phyloP scores from a whole-genome alignment of 805 yeast species.

The Candida loeiensis region DNA sequence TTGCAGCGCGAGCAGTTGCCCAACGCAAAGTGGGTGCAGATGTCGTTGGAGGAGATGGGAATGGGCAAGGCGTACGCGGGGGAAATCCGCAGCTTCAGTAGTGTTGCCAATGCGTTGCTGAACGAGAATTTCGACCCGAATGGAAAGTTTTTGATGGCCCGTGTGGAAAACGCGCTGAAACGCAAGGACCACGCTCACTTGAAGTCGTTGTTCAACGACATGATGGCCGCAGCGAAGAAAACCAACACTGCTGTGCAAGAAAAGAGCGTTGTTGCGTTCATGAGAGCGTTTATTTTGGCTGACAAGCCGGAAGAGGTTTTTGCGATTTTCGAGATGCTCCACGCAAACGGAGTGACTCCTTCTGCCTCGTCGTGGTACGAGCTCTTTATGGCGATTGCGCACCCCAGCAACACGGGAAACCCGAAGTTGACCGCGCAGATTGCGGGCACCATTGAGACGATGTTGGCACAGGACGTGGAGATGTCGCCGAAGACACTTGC shows the following conservation, averaged over 20 bases:
- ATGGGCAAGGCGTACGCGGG: conserved; percentile 8
- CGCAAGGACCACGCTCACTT: conserved; percentile 19
- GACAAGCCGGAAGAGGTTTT: conserved; percentile 36
- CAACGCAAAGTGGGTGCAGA: conserved; percentile 14
- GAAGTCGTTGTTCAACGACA: conserved; percentile 21
- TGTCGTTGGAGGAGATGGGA: conserved; percentile 17
- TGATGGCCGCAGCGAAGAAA: conserved; percentile 20
- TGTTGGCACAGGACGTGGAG: conserved; percentile 21
- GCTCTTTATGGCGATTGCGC: conserved; percentile 48
- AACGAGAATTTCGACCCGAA: conserved; percentile 34
- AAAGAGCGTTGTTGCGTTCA: conserved; percentile 38
- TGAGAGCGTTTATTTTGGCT: conserved; percentile 43
- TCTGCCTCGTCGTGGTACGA: conserved; percentile 55
- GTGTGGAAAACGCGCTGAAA: conserved; percentile 20
- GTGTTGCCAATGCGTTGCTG: conserved; percentile 10
- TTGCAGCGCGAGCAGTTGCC: conserved; percentile 27
- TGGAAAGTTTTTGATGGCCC: conserved; percentile 19
- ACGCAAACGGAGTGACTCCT: conserved; percentile 38
- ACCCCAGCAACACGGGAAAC: conserved; percentile 19
- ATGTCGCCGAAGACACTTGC: conserved; percentile 50
- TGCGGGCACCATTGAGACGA: conserved; percentile 25
- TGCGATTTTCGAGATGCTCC: conserved; percentile 49
- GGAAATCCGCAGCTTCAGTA: conserved; percentile 7
- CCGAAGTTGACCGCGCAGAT: conserved; percentile 18
- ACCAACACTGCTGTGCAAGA: conserved; percentile 36